Evolutionary conservation across 305 asterid genomes (phyloP), one percentile per base, ranked within the genome.

Genomic region (Rubia occidens): DNA sequence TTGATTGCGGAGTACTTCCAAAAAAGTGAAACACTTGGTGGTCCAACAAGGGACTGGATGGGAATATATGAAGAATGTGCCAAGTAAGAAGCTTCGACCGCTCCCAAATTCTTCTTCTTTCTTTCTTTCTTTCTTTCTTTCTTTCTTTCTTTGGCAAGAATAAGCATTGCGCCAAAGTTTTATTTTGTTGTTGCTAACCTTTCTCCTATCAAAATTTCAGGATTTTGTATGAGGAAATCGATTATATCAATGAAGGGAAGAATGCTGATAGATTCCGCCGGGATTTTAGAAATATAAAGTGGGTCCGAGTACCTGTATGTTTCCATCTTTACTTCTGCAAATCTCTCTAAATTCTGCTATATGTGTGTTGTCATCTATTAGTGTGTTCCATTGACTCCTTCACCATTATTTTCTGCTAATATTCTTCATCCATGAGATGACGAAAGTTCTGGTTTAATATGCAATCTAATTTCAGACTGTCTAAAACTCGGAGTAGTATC

Each of bases 251-350:
- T 64, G 98, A 93, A 84, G 98, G 98, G 76, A 90, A 87, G 88
- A 93, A 93, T 78, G 98, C 98, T 68, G 98, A 93, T 78, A 86
- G 85, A 70, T 93, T 93, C 65, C 95, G 96, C 45, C 89, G 97
- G 65, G 98, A 93, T 80, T 93, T 93, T 75, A 87, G 98, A 72
- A 93, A 93, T 81, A 80, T 86, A 77, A 93, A 93, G 88, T 93
- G 98, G 98, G 96, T 90, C 79, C 91, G 98, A 72, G 95, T 93
- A 54, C 98, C 98, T 82, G 98, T 93, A 93, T 75, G 97, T 87
- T 77, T 82, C 87, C 77, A 64, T 59, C 74, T 70, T 9, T 64
- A 64, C 76, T 69, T 55, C 66, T 64, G 29, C 10, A 71, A 72
- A 73, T 71, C 60, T 63, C 44, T 70, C 76, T 24, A 39, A n/a